Evolutionary conservation across 148 eudicot genomes (phyloP).

Genomic region (Euryodendron excelsum): DNA sequence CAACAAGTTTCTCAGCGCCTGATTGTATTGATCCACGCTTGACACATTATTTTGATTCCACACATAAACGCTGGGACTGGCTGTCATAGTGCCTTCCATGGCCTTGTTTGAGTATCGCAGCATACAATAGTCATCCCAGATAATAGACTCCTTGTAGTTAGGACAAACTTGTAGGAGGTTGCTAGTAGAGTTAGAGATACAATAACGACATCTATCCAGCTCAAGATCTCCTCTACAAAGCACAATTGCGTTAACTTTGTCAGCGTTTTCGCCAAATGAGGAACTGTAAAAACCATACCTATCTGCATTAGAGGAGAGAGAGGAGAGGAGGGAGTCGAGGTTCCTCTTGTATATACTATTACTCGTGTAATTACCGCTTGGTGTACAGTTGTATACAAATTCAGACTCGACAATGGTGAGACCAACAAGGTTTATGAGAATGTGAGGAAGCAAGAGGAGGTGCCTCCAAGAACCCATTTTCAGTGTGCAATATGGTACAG

Average conservation of each 20-base stretch:
- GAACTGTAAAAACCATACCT: constrained; percentile 35
- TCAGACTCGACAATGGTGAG: background rate
- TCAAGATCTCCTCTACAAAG: constrained; percentile 42
- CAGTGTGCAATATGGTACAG: too few relatives aligned
- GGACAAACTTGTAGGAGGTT: too few relatives aligned
- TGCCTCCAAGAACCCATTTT: background rate
- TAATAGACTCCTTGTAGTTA: constrained; percentile 11
- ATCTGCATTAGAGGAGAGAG: constrained; percentile 31
- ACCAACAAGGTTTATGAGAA: background rate
- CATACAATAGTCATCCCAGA: constrained; percentile 33
- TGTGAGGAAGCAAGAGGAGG: background rate
- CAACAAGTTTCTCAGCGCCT: constrained; percentile 14
- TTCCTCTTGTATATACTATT: constrained; percentile 27
- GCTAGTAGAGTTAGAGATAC: constrained; percentile 17
- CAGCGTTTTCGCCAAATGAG: constrained; percentile 21
- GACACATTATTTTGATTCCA: background rate
- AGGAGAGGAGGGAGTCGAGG: constrained; percentile 31
- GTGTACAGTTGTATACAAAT: constrained; percentile 3
- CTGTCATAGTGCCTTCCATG: background rate
- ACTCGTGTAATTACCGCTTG: constrained; percentile 25
- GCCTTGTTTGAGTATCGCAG: constrained; percentile 27
- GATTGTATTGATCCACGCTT: constrained; percentile 5
- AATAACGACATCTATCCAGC: constrained; percentile 2
- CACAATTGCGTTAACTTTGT: constrained; percentile 34
- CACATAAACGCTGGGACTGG: background rate